Base-by-base conservation (phyloP, 2,329 filamentous ascomycete species). In the Orbilia ellipsospora region DNA sequence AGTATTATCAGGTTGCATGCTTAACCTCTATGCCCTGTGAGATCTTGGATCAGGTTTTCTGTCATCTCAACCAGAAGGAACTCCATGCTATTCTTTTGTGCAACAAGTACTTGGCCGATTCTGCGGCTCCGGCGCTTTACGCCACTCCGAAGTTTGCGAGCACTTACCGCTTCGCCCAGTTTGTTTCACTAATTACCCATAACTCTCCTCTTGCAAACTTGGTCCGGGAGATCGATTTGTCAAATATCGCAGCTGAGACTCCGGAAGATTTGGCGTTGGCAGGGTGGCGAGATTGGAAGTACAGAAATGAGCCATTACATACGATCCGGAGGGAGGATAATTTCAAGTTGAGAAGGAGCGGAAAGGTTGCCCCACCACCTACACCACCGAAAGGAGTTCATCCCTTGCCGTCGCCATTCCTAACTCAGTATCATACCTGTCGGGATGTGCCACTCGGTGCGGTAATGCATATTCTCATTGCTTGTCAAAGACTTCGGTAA, bases 221-320 rank as follows among this genome's bases (percentile, higher is more conserved):
- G 73, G 80, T 80, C n/a, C 77, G 78, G 7, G 77, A 78, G 36
- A 50, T 80, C 18, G 72, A 78, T 63, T 54, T 80, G 20, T 72
- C 72, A 23, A 75, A 77, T 51, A 66, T 77, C 20, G 77, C 45
- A 64, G 61, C n/a, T 40, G 70, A 77, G n/a, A 56, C 51, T 8
- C 72, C 72, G 8, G 70, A 78, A 23, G 77, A 80, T n/a, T 63
- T 77, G 48, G 77, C 78, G 18, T 26, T 80, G 51, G 79, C 79
- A 13, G 77, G 78, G 15, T 80, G 79, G 79, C 77, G 79, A 52
- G 79, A 80, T 36, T 80, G 79, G 79, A 80, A 80, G 55, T 80
- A 80, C 55, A 65, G 78, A 56, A 73, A 64, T 26, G 77, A 77
- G 31, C 78, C 76, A 10, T 66, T 80, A 20, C 78, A 78, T 55